Base-by-base conservation (phyloP, 2,329 filamentous ascomycete species). In the Phaeosphaeria sp. region DNA sequence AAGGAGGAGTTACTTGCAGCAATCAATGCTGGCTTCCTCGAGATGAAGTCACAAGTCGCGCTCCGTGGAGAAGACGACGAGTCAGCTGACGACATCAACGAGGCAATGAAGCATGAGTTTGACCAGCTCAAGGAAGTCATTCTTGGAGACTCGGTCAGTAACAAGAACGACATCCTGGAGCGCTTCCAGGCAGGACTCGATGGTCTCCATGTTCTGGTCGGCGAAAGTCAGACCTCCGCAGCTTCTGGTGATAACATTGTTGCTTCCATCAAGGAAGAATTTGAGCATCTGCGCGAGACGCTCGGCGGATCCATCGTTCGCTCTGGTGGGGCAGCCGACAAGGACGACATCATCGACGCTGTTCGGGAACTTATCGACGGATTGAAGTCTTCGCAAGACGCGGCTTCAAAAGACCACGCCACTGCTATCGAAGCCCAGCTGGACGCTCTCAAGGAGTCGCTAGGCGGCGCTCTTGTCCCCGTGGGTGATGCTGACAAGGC, bases 121-220 rank as follows among this genome's bases (percentile, higher is more conserved):
- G 91, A 95, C 61, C 89, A 92, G 53, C 84, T 97, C 7, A 89
- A 92, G 24, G 89, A 93, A 18, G 86, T 90, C 0, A 86, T 97
- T 49, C 91, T 92, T 73, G 78, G 83, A 49, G 82, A 85, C 48
- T 78, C 81, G n/a, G 75, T 81, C 0, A 78, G 77, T 21, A 82
- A 87, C 61, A 88, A 88, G 68, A 85, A 85, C 52, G 86, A 89
- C 60, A 81, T 89, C 36, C 74, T 89, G 1, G 86, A 89, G 61
- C 84, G 83, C 5, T 84, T 89, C 42, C 82, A 85, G 49, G 78
- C 79, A 46, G 80, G 79, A 11, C 78, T 84, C 51, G 84, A 84
- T 20, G 77, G 70, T n/a, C 68, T 82, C 22, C 81, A 80, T 46
- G 72, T 79, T 17, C 80, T 80, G 36, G 61, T 84, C 8, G 78